These are phyloP conservation scores for Hexamita inflata DNA, from an alignment of 208 protist species.

Conservation along the genomic window DNA sequence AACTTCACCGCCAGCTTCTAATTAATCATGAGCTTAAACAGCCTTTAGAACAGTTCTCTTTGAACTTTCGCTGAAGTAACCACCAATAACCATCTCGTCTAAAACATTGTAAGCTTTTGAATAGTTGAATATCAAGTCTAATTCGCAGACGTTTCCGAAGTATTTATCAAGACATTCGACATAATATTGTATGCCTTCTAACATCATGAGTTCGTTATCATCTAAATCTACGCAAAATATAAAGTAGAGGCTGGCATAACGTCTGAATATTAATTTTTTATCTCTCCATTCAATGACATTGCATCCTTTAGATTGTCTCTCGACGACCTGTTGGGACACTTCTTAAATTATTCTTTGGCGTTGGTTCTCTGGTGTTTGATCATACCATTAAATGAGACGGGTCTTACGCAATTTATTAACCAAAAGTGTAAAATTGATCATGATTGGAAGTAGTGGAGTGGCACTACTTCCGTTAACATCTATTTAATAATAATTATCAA, in stretches of 20 bases:
- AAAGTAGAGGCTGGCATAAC: conserved; percentile 41
- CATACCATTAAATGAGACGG: too few relatives aligned
- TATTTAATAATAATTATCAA: too few relatives aligned
- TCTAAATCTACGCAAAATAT: conserved; percentile 35
- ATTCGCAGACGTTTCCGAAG: conserved; percentile 40
- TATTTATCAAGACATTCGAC: conserved; percentile 40
- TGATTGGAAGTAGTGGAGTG: too few relatives aligned
- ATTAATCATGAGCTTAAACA: background rate
- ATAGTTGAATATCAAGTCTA: conserved; percentile 45
- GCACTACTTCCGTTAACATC: too few relatives aligned
- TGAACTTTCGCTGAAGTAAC: background rate
- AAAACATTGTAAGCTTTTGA: conserved; percentile 3
- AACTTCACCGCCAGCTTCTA: too few relatives aligned
- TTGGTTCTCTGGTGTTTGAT: too few relatives aligned
- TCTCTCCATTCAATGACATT: conserved; percentile 36
- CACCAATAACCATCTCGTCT: conserved; percentile 23
- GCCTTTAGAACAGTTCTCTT: background rate
- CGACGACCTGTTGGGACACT: too few relatives aligned
- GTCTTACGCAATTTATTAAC: too few relatives aligned
- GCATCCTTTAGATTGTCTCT: too few relatives aligned
- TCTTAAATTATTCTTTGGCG: too few relatives aligned
- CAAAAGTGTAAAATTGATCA: too few relatives aligned
- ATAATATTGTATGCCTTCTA: conserved; percentile 40
- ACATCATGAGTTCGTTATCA: conserved; percentile 40
- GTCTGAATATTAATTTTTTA: conserved; percentile 28